Base-by-base conservation (phyloP, 768 basidiomycete species). In the Tremella fuciformis region DNA sequence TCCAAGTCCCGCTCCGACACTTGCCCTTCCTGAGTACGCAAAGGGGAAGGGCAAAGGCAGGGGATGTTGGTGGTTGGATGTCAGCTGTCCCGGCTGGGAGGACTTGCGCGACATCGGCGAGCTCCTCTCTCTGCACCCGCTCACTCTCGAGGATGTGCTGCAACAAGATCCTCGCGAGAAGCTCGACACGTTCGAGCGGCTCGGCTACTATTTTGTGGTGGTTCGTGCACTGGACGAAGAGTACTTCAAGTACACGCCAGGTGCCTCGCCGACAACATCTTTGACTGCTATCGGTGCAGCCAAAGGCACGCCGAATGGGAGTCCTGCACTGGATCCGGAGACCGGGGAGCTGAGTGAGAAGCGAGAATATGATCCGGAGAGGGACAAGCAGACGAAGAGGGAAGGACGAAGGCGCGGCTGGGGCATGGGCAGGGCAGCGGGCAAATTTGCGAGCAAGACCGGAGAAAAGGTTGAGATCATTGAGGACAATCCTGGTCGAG, bases 131-230 rank as follows among this genome's bases (percentile, higher is more conserved):
- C 82, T 97, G 0, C 93, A 97, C 75, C 93, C 93, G 0, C 79
- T 97, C 47, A 94, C 92, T 0, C 81, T 96, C 13, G 93, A 97
- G 76, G 92, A 97, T 77, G 89, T 94, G 46, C 77, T 97, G 8
- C 88, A 90, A 59, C 86, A 88, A 77, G 92, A 97, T 59, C 87
- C 89, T 15, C 83, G 91, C 39, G 93, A 96, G 77, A 97, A 97
- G 77, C 77, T 94, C 16, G 92, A 96, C 70, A 78, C 86, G 18
- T 94, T 93, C 71, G 84, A 88, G 0, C 85, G 83, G 64, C 82
- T 97, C 13, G 93, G 91, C 1, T 97, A 97, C 77, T 91, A 93
- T 73, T 91, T 97, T 68, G 80, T 94, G 55, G 87, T 87, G 18
- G 90, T 93, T 67, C 83, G 88, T 47, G 86, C 91, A 0, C 83